Evolutionary conservation across 2,329 filamentous ascomycete species (phyloP), one percentile per base, ranked within the genome.

Genomic region (Exophiala sp.): DNA sequence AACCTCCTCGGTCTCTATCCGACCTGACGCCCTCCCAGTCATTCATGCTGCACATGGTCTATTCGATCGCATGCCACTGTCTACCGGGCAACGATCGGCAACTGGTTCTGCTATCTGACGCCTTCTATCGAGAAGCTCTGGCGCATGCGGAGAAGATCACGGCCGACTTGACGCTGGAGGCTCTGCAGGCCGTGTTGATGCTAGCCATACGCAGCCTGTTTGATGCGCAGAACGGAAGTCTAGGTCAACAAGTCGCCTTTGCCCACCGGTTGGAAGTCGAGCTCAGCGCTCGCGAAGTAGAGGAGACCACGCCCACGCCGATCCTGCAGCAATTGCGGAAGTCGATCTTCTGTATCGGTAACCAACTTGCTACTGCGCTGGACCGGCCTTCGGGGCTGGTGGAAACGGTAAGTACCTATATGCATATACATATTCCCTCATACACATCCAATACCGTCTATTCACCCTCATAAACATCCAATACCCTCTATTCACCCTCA

Each of bases 41-140:
- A 11, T 48, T 41, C 37, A 21, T 16, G 21, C 23, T 48, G 23
- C 23, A 48, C 10, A 42, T 42, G 23, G 45, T 48, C 8, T 48
- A 48, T 18, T 48, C 45, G 10, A 48, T 48, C 11, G 32, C 45
- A 16, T 48, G 45, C 37, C 45, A 48, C 23, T 48, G 45, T 27
- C 24, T 48, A 10, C 45, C 37, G 9, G 45, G 23, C 24, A 48
- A 48, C 37, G 34, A 48, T 23, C 4, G 22, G 22, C 45, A 42
- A 22, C 38, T 48, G 2, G 23, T 34, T 16, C 37, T 48, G 9
- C 45, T 48, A 3, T 48, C 45, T 2, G 45, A 48, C 16, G 19
- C 29, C n/a, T 42, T 41, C 38, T 41, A 48, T 24, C 23, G 29
- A 19, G 37, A 48, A 34, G 45, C 45, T 23, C 21, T 42, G 16